Percentiles rank a stretch among this genome's conserved stretches.
These are phyloP conservation scores for Cruciata laevipes DNA, from an alignment of 257 asterid species.

Conservation along the genomic window DNA sequence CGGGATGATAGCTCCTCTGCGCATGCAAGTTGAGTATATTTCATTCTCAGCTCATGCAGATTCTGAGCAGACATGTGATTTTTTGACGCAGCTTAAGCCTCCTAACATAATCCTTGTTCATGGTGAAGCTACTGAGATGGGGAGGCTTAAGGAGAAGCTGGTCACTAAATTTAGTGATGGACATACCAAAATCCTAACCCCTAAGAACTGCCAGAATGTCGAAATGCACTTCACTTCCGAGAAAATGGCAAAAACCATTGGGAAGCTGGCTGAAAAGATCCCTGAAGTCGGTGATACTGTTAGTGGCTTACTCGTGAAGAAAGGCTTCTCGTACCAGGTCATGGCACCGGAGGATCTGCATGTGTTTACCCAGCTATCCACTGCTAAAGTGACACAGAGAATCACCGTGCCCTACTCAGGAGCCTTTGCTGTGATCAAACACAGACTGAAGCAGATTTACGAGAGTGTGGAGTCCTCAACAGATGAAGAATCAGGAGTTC, in stretches of 20 bases:
- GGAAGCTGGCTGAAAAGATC: slow-evolving; percentile 66
- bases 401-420: slow-evolving; percentile 92
- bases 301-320: slow-evolving; percentile 86
- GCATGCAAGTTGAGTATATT: slow-evolving; percentile 84
- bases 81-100: slow-evolving; percentile 88
- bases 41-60: slow-evolving; percentile 99
- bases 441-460: slow-evolving; percentile 84
- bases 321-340: slow-evolving; percentile 94
- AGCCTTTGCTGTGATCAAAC: slow-evolving; percentile 78
- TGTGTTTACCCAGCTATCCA: slow-evolving; percentile 81
- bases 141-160: slow-evolving; percentile 86
- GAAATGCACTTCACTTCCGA: slow-evolving; percentile 90
- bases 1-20: slow-evolving; percentile 81
- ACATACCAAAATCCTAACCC: slow-evolving; percentile 80
- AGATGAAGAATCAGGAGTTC: slow-evolving; percentile 79
- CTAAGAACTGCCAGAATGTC: slow-evolving; percentile 88
- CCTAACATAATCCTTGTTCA: slow-evolving; percentile 92
- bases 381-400: slow-evolving; percentile 77
- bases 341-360: slow-evolving; percentile 96
- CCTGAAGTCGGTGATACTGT: slow-evolving; percentile 74
- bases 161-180: slow-evolving; percentile 70
- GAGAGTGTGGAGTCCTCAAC: slow-evolving; percentile 70
- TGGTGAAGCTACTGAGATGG: slow-evolving; percentile 89
- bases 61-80: slow-evolving; percentile 83
- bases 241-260: slow-evolving; percentile 82